phyloP scores from a whole-genome alignment of 441 rosid genomes.

The Isatis lusitanica region DNA sequence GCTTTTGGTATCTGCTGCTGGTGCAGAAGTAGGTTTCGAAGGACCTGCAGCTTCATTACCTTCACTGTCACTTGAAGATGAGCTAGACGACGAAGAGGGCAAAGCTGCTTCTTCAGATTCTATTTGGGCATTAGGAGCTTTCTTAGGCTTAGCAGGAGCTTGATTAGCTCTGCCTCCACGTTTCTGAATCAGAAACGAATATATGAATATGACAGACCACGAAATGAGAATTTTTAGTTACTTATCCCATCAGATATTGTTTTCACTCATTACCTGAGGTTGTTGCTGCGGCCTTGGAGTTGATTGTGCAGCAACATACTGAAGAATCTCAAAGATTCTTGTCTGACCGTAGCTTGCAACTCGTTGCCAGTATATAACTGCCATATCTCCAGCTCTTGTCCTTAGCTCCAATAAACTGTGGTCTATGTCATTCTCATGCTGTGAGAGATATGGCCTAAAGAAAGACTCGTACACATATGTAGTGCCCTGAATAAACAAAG shows the following conservation, averaged over 20 bases:
- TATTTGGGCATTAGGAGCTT: conserved; percentile 35
- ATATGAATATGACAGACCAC: neutral
- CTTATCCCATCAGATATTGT: neutral
- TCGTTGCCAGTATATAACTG: conserved; percentile 51
- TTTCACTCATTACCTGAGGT: conserved; percentile 22
- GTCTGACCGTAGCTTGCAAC: conserved; percentile 55
- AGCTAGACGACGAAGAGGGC: conserved; percentile 62
- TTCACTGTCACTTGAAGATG: conserved; percentile 48
- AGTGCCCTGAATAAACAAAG: conserved; percentile 52
- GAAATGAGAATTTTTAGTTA: neutral
- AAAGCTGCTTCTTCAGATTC: conserved; percentile 64
- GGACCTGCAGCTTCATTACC: conserved; percentile 46
- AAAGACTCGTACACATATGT: conserved; percentile 49
- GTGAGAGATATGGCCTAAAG: conserved; percentile 51
- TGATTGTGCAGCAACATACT: conserved; percentile 52
- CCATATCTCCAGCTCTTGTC: conserved; percentile 50
- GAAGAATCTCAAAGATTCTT: conserved; percentile 53
- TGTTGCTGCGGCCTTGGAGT: conserved; percentile 39
- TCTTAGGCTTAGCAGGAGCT: conserved; percentile 47
- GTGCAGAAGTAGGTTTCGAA: conserved; percentile 35
- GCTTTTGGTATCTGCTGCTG: conserved; percentile 33
- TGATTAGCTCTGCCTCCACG: conserved; percentile 53
- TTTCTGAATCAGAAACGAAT: conserved; percentile 27
- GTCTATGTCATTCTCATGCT: conserved; percentile 77
- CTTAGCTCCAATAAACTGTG: conserved; percentile 52